These are phyloP conservation scores for Chaetomium strumarium DNA, from an alignment of 2,329 filamentous ascomycete genomes.

Conservation along the genomic window DNA sequence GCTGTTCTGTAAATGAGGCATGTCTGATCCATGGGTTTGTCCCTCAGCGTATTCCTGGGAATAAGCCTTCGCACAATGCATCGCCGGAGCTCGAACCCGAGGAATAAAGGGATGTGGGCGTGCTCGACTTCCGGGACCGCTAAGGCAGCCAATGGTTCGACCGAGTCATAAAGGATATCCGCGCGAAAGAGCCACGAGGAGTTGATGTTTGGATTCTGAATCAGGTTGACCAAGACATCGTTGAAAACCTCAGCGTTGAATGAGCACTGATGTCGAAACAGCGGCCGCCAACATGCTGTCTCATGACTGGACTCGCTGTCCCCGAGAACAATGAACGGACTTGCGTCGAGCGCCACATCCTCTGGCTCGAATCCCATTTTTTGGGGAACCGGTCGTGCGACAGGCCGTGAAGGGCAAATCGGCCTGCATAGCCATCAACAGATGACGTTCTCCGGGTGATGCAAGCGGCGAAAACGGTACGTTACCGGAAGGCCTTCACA, in stretches of 20 bases:
- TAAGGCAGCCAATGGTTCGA: constrained; percentile 25
- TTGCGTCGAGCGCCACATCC: constrained; percentile 30
- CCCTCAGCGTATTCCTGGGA: constrained; percentile 73
- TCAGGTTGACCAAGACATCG: constrained; percentile 65
- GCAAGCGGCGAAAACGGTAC: not conserved
- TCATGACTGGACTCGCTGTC: constrained; percentile 23
- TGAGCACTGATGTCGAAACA: constrained; percentile 51
- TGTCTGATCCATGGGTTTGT: constrained; percentile 72
- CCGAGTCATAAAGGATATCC: constrained; percentile 59
- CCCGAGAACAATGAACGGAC: constrained; percentile 29
- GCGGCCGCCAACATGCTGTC: constrained; percentile 44
- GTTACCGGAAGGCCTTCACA: too few relatives aligned
- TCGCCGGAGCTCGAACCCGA: constrained; percentile 45
- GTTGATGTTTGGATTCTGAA: constrained; percentile 75
- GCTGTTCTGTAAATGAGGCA: constrained; percentile 60
- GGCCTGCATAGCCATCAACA: not conserved
- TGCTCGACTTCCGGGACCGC: constrained; percentile 3
- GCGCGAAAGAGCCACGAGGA: constrained; percentile 72
- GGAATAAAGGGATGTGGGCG: constrained; percentile 41
- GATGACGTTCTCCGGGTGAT: not conserved
- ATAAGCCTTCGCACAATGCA: constrained; percentile 71
- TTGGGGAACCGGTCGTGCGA: not conserved
- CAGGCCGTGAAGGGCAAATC: constrained; percentile 1
- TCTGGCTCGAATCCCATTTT: constrained; percentile 34
- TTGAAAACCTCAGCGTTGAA: constrained; percentile 60